Evolutionary conservation across 192 early-diverging fungal genomes (phyloP), one percentile per base, ranked within the genome.

Genomic region (Umbelopsis ramanniana): DNA sequence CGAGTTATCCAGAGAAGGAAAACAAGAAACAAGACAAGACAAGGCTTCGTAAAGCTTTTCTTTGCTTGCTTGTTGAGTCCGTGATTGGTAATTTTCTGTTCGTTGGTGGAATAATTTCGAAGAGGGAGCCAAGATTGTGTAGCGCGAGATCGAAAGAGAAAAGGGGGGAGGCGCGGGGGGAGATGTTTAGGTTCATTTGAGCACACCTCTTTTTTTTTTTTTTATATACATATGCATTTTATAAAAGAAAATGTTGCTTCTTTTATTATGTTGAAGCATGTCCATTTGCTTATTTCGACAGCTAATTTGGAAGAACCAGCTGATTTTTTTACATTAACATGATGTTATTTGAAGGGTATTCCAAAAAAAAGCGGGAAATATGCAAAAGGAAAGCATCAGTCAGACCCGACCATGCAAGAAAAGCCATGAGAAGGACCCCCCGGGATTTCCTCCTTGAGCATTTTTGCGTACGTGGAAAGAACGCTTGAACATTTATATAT

Each of bases 381-480:
- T 43, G 40, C 40, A 43, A 43, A 43, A 43, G 40, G 40, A 43
- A 43, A 43, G 3, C 40, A 11, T 43, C 11, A 43, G 8, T 11
- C 40, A 43, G 8, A 7, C 40, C 6, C 40, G 8, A 43, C 40
- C 40, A 43, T 50, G 48, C 48, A 50, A 21, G 7, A 50, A 29
- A 50, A 50, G 53, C 57, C 57, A 63, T 63, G 57, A 35, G 57
- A 38, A 8, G 53, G 40, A 35, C 24, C 57, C 53, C 57, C 57
- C 57, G 57, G 57, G 57, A 63, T 63, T 63, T 63, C 57, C 57
- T 63, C 57, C 57, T 63, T 63, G 57, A 63, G 57, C 26, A 22
- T 63, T 29, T 37, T 63, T 37, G 57, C 57, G 33, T 29, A 63
- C 26, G 15, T 37, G 57, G 57, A 29, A 63, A 63, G 57, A 35